Evolutionary conservation across 1,284 basidiomycete genomes (phyloP).

Genomic region (Tylopilus sp.): DNA sequence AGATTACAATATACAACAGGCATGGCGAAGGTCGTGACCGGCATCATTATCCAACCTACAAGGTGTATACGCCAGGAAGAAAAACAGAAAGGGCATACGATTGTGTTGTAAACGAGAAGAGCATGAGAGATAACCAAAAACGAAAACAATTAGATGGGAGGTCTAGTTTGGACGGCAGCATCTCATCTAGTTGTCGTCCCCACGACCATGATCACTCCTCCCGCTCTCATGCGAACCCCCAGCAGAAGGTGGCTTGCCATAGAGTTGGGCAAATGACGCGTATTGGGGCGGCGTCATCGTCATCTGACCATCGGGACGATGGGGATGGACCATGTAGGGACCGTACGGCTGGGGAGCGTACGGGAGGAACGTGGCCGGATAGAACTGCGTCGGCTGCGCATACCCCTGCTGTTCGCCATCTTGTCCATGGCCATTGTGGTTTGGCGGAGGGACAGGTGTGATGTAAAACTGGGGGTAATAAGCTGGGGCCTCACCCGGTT

Average conservation of each 20-base stretch:
- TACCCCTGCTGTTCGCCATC: slow-evolving; percentile 47
- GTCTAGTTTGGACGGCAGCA: slow-evolving; percentile 11
- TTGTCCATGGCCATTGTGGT: slow-evolving; percentile 40
- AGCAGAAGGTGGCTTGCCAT: slow-evolving; percentile 34
- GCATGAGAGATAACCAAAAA: slow-evolving; percentile 20
- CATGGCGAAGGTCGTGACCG: slow-evolving; percentile 18
- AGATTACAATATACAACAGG: slow-evolving; percentile 32
- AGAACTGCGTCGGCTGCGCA: slow-evolving; percentile 44
- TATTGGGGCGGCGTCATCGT: slow-evolving; percentile 35
- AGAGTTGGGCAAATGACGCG: slow-evolving; percentile 36
- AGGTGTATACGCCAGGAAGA: slow-evolving; percentile 24
- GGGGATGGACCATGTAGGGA: slow-evolving; percentile 46
- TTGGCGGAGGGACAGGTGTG: slow-evolving; percentile 41
- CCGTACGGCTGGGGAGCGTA: slow-evolving; percentile 47
- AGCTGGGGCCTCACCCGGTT: slow-evolving; percentile 49
- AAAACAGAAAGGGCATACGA: slow-evolving; percentile 19
- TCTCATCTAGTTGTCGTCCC: slow-evolving; percentile 34
- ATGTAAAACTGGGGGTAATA: slow-evolving; percentile 51
- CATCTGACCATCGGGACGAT: slow-evolving; percentile 43
- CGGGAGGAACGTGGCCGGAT: slow-evolving; percentile 48
- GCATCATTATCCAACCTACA: slow-evolving; percentile 31
- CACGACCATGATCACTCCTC: slow-evolving; percentile 31
- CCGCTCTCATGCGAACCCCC: slow-evolving; percentile 32
- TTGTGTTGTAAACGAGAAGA: slow-evolving; percentile 12
- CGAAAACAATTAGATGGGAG: slow-evolving; percentile 13